Conservation (phyloP, 805 yeast species). For the Metschnikowia proteae region DNA sequence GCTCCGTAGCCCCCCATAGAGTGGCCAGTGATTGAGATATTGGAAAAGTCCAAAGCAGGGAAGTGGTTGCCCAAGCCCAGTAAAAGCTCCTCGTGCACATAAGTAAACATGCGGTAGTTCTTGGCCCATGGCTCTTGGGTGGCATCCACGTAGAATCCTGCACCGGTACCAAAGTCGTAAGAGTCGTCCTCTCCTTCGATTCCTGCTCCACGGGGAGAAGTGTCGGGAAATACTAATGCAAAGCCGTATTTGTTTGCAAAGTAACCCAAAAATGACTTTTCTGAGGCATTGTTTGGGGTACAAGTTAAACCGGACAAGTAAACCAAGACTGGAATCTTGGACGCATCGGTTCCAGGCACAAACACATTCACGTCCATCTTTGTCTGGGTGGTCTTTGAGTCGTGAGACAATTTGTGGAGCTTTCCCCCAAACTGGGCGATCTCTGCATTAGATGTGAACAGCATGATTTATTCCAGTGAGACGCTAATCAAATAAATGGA, state of each 20-base stretch:
- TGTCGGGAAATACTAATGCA: slow-evolving; percentile 91
- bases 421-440: slow-evolving; percentile 71
- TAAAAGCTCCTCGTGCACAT: slow-evolving; percentile 72
- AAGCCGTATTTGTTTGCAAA: slow-evolving; percentile 79
- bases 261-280: slow-evolving; percentile 84
- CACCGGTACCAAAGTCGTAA: slow-evolving; percentile 93
- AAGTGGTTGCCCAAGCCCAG: slow-evolving; percentile 42
- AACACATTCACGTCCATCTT: slow-evolving; percentile 82
- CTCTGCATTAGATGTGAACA: slow-evolving; percentile 50
- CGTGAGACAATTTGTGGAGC: slow-evolving; percentile 70
- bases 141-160: slow-evolving; percentile 91
- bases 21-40: slow-evolving; percentile 84
- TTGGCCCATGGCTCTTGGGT: slow-evolving; percentile 64
- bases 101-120: slow-evolving; percentile 84
- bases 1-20: slow-evolving; percentile 99
- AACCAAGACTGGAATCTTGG: slow-evolving; percentile 62
- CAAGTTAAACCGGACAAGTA: slow-evolving; percentile 90
- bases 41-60: slow-evolving; percentile 55
- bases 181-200: slow-evolving; percentile 76
- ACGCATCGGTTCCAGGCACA: slow-evolving; percentile 53
- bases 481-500: background rate
- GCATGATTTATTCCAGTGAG: slow-evolving; percentile 26
- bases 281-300: slow-evolving; percentile 88
- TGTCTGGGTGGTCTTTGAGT: slow-evolving; percentile 60
- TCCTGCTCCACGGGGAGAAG: slow-evolving; percentile 86